Evolutionary conservation across 2,329 filamentous ascomycete species (phyloP), one percentile per base, ranked within the genome.

Genomic region (Colletotrichum navitas): DNA sequence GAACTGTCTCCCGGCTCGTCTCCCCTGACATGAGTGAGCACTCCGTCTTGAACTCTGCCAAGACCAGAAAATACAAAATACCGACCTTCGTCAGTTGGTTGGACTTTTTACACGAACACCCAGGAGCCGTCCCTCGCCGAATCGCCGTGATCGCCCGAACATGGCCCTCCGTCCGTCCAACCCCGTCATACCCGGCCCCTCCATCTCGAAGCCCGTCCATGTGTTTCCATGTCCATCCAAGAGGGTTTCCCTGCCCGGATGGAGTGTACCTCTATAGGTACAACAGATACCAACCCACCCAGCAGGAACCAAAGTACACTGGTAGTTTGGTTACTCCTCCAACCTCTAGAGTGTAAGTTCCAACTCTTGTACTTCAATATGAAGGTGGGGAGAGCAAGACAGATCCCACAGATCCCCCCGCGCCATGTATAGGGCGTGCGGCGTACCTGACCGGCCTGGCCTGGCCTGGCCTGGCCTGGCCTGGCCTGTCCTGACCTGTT

Each of bases 81-180:
- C 24, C 24, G 43, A 21, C 52, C 5, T 39, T 14, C 3, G 10
- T 2, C 34, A 21, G 55, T 45, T 36, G 64, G 11, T 24, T 24
- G 49, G 16, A 24, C 3, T 36, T 1, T 51, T 24, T 52, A 45
- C 39, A 41, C 68, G 62, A 26, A 29, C 12, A 32, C 32, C 59
- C 43, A 36, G 11, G 41, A 68, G 45, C 47, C 36, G 24, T 32
- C 32, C 51, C 24, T 47, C 39, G 68, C 68, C 65, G 59, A 56
- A 36, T 36, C 59, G 32, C 52, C 59, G 68, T 71, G 68, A 71
- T 68, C 59, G 58, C 59, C 58, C 45, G 65, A 68, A 43, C 26
- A 56, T 24, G 43, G 39, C 36, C 16, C 32, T 62, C 43, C 41
- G 43, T 14, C 21, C 43, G 59, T 49, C 49, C 52, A 54, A 52